Percentiles rank a stretch among this genome's conserved stretches.
Conservation (phyloP, 306 rosid species). For the Prunus kanzakura region DNA sequence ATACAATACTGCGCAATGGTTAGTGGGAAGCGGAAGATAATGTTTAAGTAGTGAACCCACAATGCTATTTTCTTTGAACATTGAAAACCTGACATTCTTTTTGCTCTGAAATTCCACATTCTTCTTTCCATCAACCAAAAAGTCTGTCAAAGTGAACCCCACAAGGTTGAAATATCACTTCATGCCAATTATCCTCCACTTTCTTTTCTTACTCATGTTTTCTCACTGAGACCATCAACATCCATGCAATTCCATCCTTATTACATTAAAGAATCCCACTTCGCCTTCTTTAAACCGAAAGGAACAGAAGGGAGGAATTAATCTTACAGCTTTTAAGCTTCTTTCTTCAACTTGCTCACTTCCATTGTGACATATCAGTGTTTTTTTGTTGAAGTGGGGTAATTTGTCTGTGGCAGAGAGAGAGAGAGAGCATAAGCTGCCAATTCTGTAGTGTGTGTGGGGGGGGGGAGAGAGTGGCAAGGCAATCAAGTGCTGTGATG, state of each 20-base stretch:
- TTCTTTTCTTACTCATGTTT: conserved; percentile 12
- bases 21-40: conserved; percentile 68
- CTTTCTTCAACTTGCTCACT: conserved; percentile 7
- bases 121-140: conserved; percentile 40
- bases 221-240: conserved; percentile 24
- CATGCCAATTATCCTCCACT: conserved; percentile 29
- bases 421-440: conserved; percentile 1
- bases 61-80: conserved; percentile 14
- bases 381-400: neutral
- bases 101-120: conserved; percentile 53
- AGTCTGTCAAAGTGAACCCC: conserved; percentile 59
- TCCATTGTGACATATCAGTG: neutral
- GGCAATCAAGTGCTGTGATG: conserved; percentile 7
- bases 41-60: conserved; percentile 35
- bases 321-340: neutral
- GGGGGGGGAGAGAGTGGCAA: neutral
- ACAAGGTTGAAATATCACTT: conserved; percentile 52
- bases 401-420: neutral
- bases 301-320: conserved; percentile 5
- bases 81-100: conserved; percentile 45
- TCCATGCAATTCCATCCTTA: conserved; percentile 37
- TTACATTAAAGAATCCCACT: conserved; percentile 24
- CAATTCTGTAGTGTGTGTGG: neutral
- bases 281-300: conserved; percentile 16
- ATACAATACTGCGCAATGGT: neutral